Evolutionary conservation across 2,329 filamentous ascomycete species (phyloP).

Genomic region (Elsinoe necatrix): DNA sequence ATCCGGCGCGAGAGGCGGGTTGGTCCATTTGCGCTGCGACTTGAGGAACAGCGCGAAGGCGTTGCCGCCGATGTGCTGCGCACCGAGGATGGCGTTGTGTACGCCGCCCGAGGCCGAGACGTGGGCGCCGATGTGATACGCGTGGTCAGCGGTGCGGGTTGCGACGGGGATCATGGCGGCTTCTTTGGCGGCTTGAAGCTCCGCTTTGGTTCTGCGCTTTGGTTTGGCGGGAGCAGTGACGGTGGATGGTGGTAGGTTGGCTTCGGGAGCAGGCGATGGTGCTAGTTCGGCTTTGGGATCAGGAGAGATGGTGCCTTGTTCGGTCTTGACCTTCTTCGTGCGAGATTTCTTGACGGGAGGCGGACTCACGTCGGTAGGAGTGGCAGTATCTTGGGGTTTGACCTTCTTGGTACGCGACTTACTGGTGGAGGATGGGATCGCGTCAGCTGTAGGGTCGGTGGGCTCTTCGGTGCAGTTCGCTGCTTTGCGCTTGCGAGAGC

Average conservation of each 20-base stretch:
- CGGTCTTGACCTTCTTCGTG: background rate
- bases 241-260: too few relatives aligned
- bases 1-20: conserved; percentile 63
- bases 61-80: conserved; percentile 56
- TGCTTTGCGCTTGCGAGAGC: conserved; percentile 18
- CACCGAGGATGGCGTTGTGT: conserved; percentile 65
- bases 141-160: conserved; percentile 59
- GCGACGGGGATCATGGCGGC: conserved; percentile 56
- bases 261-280: too few relatives aligned
- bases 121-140: conserved; percentile 86
- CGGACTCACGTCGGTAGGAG: background rate
- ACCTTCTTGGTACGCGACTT: conserved; percentile 14
- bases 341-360: background rate
- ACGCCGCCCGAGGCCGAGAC: conserved; percentile 86
- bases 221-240: conserved; percentile 23
- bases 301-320: background rate
- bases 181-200: conserved; percentile 47
- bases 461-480: conserved; percentile 11
- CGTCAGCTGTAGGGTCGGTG: conserved; percentile 5
- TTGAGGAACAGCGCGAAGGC: conserved; percentile 93
- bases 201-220: conserved; percentile 50
- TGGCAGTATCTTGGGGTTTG: conserved; percentile 14
- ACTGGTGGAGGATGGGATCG: background rate
- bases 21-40: conserved; percentile 90
- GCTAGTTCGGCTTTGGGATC: background rate